These are phyloP conservation scores for Barbarea vulgaris DNA, from an alignment of 345 rosid species.

Conservation along the genomic window DNA sequence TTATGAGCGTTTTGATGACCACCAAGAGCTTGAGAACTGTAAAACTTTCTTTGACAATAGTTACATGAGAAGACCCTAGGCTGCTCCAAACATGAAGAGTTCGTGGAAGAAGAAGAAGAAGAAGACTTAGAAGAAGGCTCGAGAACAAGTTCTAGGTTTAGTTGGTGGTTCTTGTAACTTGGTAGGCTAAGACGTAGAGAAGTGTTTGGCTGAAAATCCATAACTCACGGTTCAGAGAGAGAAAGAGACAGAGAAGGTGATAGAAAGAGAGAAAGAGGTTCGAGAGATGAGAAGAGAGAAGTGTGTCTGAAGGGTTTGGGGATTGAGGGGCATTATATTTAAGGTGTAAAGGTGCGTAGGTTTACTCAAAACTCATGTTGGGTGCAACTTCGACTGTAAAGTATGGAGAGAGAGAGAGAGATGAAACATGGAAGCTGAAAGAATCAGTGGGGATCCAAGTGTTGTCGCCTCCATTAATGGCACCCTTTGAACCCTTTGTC, in stretches of 20 bases:
- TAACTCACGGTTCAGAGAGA: constrained; percentile 29
- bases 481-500: constrained; percentile 73
- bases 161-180: constrained; percentile 47
- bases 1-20: constrained; percentile 99
- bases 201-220: constrained; percentile 74
- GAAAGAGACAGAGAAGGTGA: neutral
- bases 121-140: constrained; percentile 58
- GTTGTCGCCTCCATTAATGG: constrained; percentile 88
- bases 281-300: constrained; percentile 26
- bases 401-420: constrained; percentile 42
- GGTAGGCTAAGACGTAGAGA: constrained; percentile 67
- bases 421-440: constrained; percentile 55
- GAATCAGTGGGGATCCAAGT: constrained; percentile 72
- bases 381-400: constrained; percentile 44
- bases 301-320: constrained; percentile 31
- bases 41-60: constrained; percentile 89
- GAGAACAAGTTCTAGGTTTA: constrained; percentile 65
- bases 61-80: constrained; percentile 84
- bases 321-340: constrained; percentile 42
- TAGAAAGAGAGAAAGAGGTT: neutral
- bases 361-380: constrained; percentile 44
- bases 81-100: constrained; percentile 48
- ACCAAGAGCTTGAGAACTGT: constrained; percentile 98
- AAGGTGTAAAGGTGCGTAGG: constrained; percentile 49
- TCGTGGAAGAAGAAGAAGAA: constrained; percentile 51